Evolutionary conservation across 345 rosid species (phyloP).

Genomic region (Ceriops tagal): DNA sequence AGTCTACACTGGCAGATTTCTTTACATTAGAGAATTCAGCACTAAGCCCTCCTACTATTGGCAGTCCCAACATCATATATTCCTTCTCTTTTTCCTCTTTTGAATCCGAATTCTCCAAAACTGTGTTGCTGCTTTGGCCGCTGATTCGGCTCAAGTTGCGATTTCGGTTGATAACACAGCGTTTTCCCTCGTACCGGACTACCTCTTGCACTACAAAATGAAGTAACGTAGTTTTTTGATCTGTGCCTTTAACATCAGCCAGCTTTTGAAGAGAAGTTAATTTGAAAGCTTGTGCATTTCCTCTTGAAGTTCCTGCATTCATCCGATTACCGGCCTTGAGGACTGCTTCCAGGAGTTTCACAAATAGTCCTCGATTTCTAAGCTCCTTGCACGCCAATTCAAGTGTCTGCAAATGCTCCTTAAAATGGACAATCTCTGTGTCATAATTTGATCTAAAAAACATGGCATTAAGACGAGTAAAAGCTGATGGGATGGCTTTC

Average conservation of each 20-base stretch:
- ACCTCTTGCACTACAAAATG: conserved; percentile 87
- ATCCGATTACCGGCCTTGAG: conserved; percentile 92
- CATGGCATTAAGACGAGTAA: conserved; percentile 57
- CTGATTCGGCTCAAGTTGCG: conserved; percentile 42
- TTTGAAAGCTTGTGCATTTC: conserved; percentile 83
- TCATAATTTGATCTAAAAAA: conserved; percentile 60
- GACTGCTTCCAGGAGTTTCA: conserved; percentile 83
- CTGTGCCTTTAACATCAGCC: conserved; percentile 76
- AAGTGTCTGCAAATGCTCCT: conserved; percentile 42
- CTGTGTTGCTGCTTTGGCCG: conserved; percentile 24
- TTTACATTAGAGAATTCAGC: conserved; percentile 67
- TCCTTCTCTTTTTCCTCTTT: conserved; percentile 64
- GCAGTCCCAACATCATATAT: conserved; percentile 63
- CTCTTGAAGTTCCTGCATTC: conserved; percentile 90
- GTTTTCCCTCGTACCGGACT: conserved; percentile 72
- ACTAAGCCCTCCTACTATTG: conserved; percentile 69
- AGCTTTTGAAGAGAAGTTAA: conserved; percentile 69
- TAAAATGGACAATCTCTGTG: conserved; percentile 47
- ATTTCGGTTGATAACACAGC: conserved; percentile 48
- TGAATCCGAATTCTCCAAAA: conserved; percentile 17
- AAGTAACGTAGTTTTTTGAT: conserved; percentile 75
- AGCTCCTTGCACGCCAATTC: conserved; percentile 73
- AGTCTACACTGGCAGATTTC: conserved; percentile 75
- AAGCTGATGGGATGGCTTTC: conserved; percentile 67
- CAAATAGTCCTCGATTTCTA: conserved; percentile 60